These are phyloP conservation scores for Paracoccidioides brasiliensis DNA, from an alignment of 2,329 filamentous ascomycete species.

Conservation along the genomic window DNA sequence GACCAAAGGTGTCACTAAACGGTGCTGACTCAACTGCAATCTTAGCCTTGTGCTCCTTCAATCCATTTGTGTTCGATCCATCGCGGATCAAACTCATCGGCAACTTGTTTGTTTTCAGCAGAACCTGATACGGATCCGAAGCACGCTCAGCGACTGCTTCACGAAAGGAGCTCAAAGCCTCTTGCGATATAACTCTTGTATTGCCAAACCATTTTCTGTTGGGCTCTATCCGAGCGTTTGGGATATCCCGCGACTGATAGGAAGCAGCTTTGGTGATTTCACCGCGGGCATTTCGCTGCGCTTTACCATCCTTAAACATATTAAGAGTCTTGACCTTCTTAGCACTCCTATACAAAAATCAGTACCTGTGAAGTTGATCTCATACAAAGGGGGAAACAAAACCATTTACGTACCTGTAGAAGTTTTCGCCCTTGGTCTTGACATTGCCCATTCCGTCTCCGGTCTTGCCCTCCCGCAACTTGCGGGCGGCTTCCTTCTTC, in stretches of 20 bases:
- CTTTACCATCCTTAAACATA: conserved; percentile 78
- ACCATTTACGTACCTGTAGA: conserved; percentile 59
- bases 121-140: conserved; percentile 79
- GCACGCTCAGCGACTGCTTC: conserved; percentile 85
- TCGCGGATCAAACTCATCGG: conserved; percentile 91
- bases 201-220: conserved; percentile 98
- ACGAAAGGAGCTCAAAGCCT: conserved; percentile 74
- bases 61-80: conserved; percentile 59
- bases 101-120: conserved; percentile 94
- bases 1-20: conserved; percentile 80
- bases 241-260: conserved; percentile 71
- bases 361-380: not conserved
- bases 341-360: conserved; percentile 39
- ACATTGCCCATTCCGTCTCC: conserved; percentile 85
- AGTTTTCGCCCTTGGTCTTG: conserved; percentile 92
- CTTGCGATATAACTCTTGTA: conserved; percentile 78
- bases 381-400: not conserved
- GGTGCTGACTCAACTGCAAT: conserved; percentile 80
- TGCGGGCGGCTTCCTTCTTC: conserved; percentile 82
- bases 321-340: conserved; percentile 84
- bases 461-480: conserved; percentile 71
- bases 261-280: conserved; percentile 73
- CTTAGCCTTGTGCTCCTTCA: conserved; percentile 89
- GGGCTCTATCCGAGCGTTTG: conserved; percentile 78
- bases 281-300: conserved; percentile 67